Base-by-base conservation (phyloP, 352 stramenopile genomes). In the Phytopythium helicoides region DNA sequence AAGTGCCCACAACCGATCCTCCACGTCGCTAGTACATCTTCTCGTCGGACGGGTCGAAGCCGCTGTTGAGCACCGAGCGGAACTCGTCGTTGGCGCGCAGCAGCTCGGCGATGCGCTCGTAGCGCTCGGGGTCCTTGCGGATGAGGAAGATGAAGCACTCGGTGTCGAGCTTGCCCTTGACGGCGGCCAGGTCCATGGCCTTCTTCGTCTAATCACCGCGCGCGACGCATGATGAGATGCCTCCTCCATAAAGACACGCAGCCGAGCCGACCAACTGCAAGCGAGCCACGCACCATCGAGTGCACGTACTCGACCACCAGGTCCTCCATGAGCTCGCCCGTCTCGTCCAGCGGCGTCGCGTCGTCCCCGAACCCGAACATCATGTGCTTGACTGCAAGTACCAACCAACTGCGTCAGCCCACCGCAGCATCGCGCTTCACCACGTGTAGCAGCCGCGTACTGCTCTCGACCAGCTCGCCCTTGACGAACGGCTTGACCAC, bases 1-100 rank as follows among this genome's bases (percentile, higher is more conserved):
- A n/a, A n/a, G n/a, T n/a, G n/a, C n/a, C n/a, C n/a, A n/a, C n/a
- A n/a, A n/a, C n/a, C n/a, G n/a, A n/a, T n/a, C n/a, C n/a, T n/a
- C n/a, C n/a, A n/a, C n/a, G n/a, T n/a, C n/a, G n/a, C n/a, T n/a
- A 92, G 50, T 90, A 92, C 76, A 90, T 88, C 40, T 94, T 94
- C 68, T 95, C 85, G 49, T 95, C 82, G 58, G 79, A 87, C 33
- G 85, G 85, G 56, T 95, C 85, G 54, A 95, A 95, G 51, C 85
- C 85, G 48, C 85, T 95, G 59, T 95, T 95, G 46, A 95, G 79
- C 26, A 85, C 82, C 36, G 72, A 80, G 36, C 83, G 81, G 55
- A 95, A 87, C 61, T 93, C 79, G 66, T 93, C 85, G 66, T 95
- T 95, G 5, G 85, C 85, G 39, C 76, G 81, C 48, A 94, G 57